These are phyloP conservation scores for Starmerella khaoyaiensis DNA, from an alignment of 805 yeast genomes.

Conservation along the genomic window DNA sequence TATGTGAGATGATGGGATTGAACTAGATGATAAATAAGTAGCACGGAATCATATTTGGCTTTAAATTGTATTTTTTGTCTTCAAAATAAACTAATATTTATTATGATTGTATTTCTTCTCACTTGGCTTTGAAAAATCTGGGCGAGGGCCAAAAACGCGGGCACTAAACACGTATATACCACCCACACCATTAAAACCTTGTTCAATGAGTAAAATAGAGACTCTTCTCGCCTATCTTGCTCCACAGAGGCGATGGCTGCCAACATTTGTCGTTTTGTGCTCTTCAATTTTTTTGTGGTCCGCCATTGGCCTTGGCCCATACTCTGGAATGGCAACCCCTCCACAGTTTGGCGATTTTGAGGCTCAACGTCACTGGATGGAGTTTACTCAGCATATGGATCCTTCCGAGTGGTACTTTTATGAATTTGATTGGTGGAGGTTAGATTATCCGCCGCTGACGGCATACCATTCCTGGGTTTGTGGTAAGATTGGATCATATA, in stretches of 20 bases:
- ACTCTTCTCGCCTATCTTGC: constrained; percentile 11
- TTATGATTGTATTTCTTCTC: too few species aligned
- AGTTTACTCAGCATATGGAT: constrained; percentile 67
- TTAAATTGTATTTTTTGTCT: too few species aligned
- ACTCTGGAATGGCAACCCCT: constrained; percentile 55
- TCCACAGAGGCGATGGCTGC: constrained; percentile 61
- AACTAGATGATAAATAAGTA: too few species aligned
- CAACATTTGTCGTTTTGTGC: constrained; percentile 44
- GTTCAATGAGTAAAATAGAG: too few species aligned
- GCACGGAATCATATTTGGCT: too few species aligned
- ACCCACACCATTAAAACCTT: too few species aligned
- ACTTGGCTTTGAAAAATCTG: too few species aligned
- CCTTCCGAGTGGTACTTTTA: constrained; percentile 72
- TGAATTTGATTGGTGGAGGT: constrained; percentile 88
- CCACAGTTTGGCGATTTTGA: constrained; percentile 95
- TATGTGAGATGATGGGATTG: too few species aligned
- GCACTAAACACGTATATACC: too few species aligned
- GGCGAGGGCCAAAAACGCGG: too few species aligned
- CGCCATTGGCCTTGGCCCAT: constrained; percentile 81
- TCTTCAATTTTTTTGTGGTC: constrained; percentile 65
- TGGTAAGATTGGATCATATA: constrained; percentile 53
- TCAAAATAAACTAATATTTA: too few species aligned
- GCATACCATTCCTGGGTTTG: constrained; percentile 80
- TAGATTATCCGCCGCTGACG: constrained; percentile 94
- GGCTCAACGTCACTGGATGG: constrained; percentile 98